Conservation (phyloP, 1,139 yeast genomes). For the Candida sp. region DNA sequence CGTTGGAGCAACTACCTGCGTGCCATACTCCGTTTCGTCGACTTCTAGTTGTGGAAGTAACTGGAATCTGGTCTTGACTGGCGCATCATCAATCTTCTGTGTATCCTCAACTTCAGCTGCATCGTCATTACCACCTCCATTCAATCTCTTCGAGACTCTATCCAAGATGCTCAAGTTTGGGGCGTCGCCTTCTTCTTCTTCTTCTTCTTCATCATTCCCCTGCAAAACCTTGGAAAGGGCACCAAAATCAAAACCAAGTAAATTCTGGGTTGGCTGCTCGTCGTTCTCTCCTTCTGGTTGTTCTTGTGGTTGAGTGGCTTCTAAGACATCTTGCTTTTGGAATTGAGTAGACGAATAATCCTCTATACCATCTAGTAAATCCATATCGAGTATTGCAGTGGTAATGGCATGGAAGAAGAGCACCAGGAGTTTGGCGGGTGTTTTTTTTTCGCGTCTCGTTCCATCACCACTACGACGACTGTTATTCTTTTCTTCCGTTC, state of each 20-base stretch:
- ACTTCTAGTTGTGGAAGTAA: slow-evolving; percentile 32
- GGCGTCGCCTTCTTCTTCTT: not conserved
- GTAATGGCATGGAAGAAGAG: not conserved
- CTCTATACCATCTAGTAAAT: slow-evolving; percentile 21
- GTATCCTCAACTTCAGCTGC: slow-evolving; percentile 6
- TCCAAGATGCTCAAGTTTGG: slow-evolving; percentile 18
- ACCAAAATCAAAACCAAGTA: slow-evolving; percentile 17
- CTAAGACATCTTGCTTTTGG: slow-evolving; percentile 1
- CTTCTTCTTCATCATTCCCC: slow-evolving; percentile 1
- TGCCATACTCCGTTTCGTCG: slow-evolving; percentile 26
- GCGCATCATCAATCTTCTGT: not conserved
- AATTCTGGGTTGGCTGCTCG: not conserved
- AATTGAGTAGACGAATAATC: slow-evolving; percentile 15
- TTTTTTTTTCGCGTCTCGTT: slow-evolving; percentile 6
- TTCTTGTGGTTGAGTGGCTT: slow-evolving; percentile 12
- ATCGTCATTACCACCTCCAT: slow-evolving; percentile 9
- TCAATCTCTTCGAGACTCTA: slow-evolving; percentile 21
- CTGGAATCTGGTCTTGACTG: slow-evolving; percentile 12
- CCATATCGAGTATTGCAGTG: slow-evolving; percentile 15
- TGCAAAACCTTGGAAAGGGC: slow-evolving; percentile 17
- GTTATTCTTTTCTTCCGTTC: not conserved
- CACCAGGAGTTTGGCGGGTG: not conserved
- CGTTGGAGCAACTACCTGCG: slow-evolving; percentile 1
- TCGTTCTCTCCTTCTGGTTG: slow-evolving; percentile 4
- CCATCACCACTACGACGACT: not conserved